Evolutionary conservation across 495 filamentous ascomycete genomes (phyloP), one percentile per base, ranked within the genome.

Genomic region (Penicillium manginii): DNA sequence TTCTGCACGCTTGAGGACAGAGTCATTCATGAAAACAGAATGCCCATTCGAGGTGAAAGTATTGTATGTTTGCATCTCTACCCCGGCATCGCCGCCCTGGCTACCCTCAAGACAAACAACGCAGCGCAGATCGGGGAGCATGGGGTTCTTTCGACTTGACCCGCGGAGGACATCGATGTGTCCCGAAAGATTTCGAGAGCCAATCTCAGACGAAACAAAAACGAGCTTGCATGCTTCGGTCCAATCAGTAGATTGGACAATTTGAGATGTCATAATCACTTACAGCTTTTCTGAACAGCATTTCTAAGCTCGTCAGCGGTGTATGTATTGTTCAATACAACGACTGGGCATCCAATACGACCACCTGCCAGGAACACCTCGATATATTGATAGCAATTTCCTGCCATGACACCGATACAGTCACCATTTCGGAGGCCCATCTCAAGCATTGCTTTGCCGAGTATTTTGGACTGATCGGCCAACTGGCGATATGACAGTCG

Each of bases 261-360:
- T 4, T 15, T 14, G 49, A 18, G 10, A 5, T 2, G 2, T 37
- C 35, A 39, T 12, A 21, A 15, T 6, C 14, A 52, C 62, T 33
- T 54, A 70, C 61, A 63, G n/a, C 60, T 65, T 21, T 32, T 55
- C 6, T 23, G 17, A 15, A 63, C 57, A 1, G 64, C 64, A 54
- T 58, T 67, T n/a, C n/a, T 43, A 0, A 67, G 17, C 46, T 72
- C 69, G 12, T 48, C 35, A 0, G 66, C 64, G 1, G 62, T 69
- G 26, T 67, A 72, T 1, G 64, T 67, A 35, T 61, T 69, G 37
- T 69, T 72, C 45, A 72, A 42, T 1, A 72, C 64, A 12, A 67
- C 66, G 7, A 67, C 58, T 14, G 61, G 59, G 35, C 60, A 63
- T n/a, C 69, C 69, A 54, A 69, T 64, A 1, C 64, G 51, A 3